Base-by-base conservation (phyloP, 148 eudicot species). In the Beta vulgaris region DNA sequence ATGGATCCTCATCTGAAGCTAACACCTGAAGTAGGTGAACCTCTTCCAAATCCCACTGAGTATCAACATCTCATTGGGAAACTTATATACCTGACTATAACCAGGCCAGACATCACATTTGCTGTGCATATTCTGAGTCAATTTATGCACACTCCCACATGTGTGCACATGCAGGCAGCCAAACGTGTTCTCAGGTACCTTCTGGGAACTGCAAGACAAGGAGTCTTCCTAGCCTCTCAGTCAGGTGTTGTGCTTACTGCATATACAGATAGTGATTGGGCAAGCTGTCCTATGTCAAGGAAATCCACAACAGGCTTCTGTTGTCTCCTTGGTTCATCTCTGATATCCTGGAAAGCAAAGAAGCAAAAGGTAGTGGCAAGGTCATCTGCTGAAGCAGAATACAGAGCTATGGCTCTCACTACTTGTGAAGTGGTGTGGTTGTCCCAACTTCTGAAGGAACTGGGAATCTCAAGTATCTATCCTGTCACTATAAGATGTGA, bases 341-440 rank as follows among this genome's bases (percentile, higher is more conserved):
- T n/a, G 0, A 23, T 69, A 0, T 62, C 32, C 0, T 69, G 74
- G 79, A 57, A 55, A 31, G 0, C 59, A 0, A 69, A 59, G 54
- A 77, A 77, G 5, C 68, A 77, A 19, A 0, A 0, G 10, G 35
- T 44, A 0, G 73, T 76, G 16, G 37, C 67, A 0, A 16, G 42
- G 3, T 76, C 66, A 1, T 54, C 68, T 1, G 72, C 72, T 2
- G 44, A 76, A 35, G 78, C 39, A 0, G 39, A 76, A 40, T 53
- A 76, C 18, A 3, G 68, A 34, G 14, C 67, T 0, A 49, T 76
- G 68, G 68, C 73, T 8, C 6, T 7, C 9, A 18, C 48, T 0
- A 36, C 48, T 2, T 40, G 57, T 43, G 73, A 68, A 29, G 37
- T 76, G 0, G 0, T 35, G 2, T 68, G 55, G 73, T 32, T 76